Base-by-base conservation (phyloP, 257 asterid species). In the Pogostemon cablin region DNA sequence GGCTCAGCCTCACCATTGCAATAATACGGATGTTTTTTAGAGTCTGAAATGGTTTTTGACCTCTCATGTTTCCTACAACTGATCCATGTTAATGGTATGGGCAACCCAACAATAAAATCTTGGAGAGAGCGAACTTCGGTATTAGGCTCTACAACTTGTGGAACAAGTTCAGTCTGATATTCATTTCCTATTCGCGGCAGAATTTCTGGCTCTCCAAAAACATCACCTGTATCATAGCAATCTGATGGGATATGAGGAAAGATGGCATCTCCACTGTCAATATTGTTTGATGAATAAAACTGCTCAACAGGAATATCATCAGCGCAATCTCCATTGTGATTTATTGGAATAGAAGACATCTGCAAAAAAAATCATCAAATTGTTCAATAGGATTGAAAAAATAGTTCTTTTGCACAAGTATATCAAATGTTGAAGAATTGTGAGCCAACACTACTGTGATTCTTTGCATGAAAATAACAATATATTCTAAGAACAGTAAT, bases 121-220 rank as follows among this genome's bases (percentile, higher is more conserved):
- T 43, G 48, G 48, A 43, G 48, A 43, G 3, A 10, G 32, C 32
- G 1, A 25, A 25, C 32, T 25, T 25, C 32, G 1, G 32, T 25
- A 11, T 63, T 71, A 3, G 79, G 59, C 68, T 63, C 46, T 47
- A 54, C 25, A 66, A 74, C 50, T 34, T 67, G 59, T 68, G 68
- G 69, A 17, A 92, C 95, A 71, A 86, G 77, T 75, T 85, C 81
- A 40, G 67, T 88, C 79, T 90, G 97, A 73, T 77, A 88, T 48
- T 81, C 77, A 53, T 84, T 84, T 58, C 97, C 97, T 42, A 81
- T 60, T 56, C 95, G 83, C 8, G 96, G 92, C 56, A 68, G 66
- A 48, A 84, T 77, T 37, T 77, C 79, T 5, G 79, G 86, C 79
- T 79, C 88, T 57, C 83, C 83, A 39, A 75, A 81, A 3, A 53